phyloP scores from a whole-genome alignment of 352 stramenopile genomes.

The Globisporangium orthogonon region DNA sequence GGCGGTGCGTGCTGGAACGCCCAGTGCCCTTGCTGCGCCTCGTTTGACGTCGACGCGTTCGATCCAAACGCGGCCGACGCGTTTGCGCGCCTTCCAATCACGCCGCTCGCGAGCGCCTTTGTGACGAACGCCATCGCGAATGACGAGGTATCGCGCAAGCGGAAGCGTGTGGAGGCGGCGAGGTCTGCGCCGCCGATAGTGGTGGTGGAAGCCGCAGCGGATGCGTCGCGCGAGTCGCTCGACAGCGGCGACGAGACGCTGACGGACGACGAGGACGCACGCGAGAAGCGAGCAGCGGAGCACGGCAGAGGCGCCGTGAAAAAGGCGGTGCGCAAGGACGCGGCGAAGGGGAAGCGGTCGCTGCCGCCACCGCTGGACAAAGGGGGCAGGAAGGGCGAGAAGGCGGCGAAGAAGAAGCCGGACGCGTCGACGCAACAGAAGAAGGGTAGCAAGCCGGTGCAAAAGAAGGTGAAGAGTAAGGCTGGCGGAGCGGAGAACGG shows the following conservation, averaged over 20 bases:
- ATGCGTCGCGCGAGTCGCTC: constrained; percentile 9
- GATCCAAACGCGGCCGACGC: constrained; percentile 29
- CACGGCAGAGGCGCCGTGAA: constrained; percentile 24
- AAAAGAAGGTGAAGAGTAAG: constrained; percentile 14
- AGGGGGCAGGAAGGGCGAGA: constrained; percentile 17
- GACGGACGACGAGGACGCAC: constrained; percentile 5
- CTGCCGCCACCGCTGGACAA: constrained; percentile 22
- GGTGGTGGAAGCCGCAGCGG: constrained; percentile 2
- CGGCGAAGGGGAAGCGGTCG: constrained; percentile 20
- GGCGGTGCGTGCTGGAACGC: constrained; percentile 74
- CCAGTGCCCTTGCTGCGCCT: constrained; percentile 54
- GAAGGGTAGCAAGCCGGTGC: not conserved
- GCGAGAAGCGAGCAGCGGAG: constrained; percentile 11
- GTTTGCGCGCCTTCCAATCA: constrained; percentile 49
- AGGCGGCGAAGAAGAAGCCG: constrained; percentile 9
- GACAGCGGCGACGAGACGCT: constrained; percentile 11
- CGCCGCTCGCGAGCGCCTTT: constrained; percentile 38
- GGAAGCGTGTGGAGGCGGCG: constrained; percentile 19
- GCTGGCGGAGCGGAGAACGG: constrained; percentile 1
- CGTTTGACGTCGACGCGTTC: constrained; percentile 59
- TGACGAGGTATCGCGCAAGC: constrained; percentile 41
- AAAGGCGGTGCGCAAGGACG: constrained; percentile 31
- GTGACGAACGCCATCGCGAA: constrained; percentile 40
- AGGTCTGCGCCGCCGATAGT: no score
- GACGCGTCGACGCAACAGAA: constrained; percentile 11